Conservation (phyloP, 169 alveolate genomes). For the Toxoplasma gondii region DNA sequence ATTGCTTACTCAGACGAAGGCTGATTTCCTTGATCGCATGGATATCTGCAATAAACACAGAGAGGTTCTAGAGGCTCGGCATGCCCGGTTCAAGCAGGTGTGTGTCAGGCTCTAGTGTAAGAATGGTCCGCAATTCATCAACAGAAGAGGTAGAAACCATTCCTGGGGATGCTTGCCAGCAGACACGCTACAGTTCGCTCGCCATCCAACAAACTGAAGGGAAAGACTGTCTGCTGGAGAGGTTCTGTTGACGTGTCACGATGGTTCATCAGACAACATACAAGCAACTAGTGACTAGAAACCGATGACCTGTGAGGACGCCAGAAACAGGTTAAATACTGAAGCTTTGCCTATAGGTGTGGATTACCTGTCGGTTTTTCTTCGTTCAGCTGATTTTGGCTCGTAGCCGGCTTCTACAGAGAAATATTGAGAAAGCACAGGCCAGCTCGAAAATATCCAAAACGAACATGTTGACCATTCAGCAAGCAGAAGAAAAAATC, state of each 20-base stretch:
- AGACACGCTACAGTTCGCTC: no score
- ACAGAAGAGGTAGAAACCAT: no score
- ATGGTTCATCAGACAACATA: no score
- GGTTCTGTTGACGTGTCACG: no score
- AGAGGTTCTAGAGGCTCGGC: conserved; percentile 12
- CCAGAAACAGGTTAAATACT: no score
- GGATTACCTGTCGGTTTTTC: no score
- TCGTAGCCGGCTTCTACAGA: conserved; percentile 15
- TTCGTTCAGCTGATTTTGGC: conserved; percentile 11
- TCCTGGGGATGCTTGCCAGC: no score
- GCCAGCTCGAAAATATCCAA: background rate
- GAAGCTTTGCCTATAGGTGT: no score
- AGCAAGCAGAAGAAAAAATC: background rate
- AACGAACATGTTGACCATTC: background rate
- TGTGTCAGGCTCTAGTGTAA: background rate
- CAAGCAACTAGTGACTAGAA: no score
- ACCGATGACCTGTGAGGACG: no score
- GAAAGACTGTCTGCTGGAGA: no score
- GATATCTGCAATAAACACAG: conserved; percentile 1
- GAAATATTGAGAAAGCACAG: conserved; percentile 20
- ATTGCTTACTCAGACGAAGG: conserved; percentile 10
- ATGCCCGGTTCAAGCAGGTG: conserved; percentile 22
- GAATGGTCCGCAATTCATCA: background rate
- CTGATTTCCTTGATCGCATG: background rate
- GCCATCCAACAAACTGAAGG: no score